Evolutionary conservation across 2,329 filamentous ascomycete species (phyloP), one percentile per base, ranked within the genome.

Genomic region (Colletotrichum sp.): DNA sequence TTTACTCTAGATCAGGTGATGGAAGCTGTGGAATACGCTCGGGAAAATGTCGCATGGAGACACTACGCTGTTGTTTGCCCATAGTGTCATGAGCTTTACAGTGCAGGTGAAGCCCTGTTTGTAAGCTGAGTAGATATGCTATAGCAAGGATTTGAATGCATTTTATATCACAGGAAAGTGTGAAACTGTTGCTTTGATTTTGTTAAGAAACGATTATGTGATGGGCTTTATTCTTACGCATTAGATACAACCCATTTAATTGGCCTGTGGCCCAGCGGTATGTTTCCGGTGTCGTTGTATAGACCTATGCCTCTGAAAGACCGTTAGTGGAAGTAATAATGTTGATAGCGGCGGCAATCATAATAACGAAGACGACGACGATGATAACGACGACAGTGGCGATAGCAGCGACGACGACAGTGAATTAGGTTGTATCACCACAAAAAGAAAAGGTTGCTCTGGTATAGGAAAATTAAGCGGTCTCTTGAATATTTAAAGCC

Each of bases 401-500:
- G 34, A 36, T 36, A 0, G 15, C 34, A 39, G 36, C 36, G 36
- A 39, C 15, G 8, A 44, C 5, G 1, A 10, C 16, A n/a, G 16
- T n/a, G 0, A 44, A 0, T 18, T 1, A 44, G 5, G 3, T 8
- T n/a, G 5, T 44, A 6, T 44, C 16, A 10, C 16, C 1, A n/a
- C 3, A 44, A 6, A 44, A n/a, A 10, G 5, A 10, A 3, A n/a
- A 26, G 24, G 5, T n/a, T n/a, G 39, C 18, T 44, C 3, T 10
- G 10, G 18, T 0, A 6, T 3, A 10, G 3, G 5, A n/a, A 1
- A 10, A n/a, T 18, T n/a, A 10, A 5, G 39, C 39, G 8, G 36
- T 39, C 36, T n/a, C 39, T 44, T 44, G 3, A n/a, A 10, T 1
- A n/a, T 0, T 44, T 44, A 0, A 2, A n/a, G 2, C 6, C 3